Base-by-base conservation (phyloP, 805 yeast genomes). In the Cyberlindnera sargentensis region DNA sequence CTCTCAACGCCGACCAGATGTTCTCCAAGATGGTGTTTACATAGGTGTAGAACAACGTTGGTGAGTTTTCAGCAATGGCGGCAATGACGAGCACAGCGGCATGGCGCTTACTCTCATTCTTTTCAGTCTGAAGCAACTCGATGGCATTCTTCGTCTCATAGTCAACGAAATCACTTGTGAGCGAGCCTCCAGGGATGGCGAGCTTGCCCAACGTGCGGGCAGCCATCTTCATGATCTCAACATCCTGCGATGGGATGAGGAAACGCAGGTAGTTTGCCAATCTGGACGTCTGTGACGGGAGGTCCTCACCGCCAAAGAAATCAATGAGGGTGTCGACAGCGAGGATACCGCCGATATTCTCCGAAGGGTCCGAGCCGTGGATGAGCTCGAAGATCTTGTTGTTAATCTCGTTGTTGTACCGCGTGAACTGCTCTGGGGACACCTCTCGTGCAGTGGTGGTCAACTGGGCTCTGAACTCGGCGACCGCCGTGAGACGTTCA, bases 121-220 rank as follows among this genome's bases (percentile, higher is more conserved):
- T 82, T 49, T 89, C 95, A n/a, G 83, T 73, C 31, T 87, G 85
- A 25, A 91, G 73, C 91, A 96, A 84, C 62, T 93, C 99, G 40
- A 91, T 72, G 34, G 96, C 87, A 39, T 85, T 73, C 57, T 84
- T 86, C 7, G 93, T 93, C 61, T 91, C 96, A 54, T 79, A 84
- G 48, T 91, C 97, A 27, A 93, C 96, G 61, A 91, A 84, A 40
- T 89, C 96, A 1, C 95, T 89, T 0, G 96, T 87, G 42, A 89
- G 65, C 2, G 95, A 80, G 1, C 95, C 93, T 27, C 95, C 95
- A 0, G 95, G 91, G 5, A 81, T 78, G 0, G 97, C 95, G 51
- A 91, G 70, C 56, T 83, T 84, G 9, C 98, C 99, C 49, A 93
- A 70, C 0, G 96, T 87, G 42, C 74, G 74, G 0, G 96, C 89